These are phyloP conservation scores for Acephala macrosclerotiorum DNA, from an alignment of 2,329 filamentous ascomycete species.

Conservation along the genomic window DNA sequence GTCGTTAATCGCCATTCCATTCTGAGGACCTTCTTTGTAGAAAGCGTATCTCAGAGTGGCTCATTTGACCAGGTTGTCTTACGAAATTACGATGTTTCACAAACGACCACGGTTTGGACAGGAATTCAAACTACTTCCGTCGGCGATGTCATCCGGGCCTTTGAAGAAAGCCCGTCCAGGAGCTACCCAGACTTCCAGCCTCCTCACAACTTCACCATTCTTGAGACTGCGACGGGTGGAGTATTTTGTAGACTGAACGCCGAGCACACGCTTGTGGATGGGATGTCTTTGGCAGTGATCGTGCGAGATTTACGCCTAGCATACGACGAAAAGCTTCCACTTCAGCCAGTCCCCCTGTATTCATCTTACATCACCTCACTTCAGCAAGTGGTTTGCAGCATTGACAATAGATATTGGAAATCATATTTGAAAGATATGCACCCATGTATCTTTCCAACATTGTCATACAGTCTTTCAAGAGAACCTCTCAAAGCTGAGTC, in stretches of 20 bases:
- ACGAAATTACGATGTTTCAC: conserved; percentile 8
- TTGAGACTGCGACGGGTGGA: conserved; percentile 47
- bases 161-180: too few relatives aligned
- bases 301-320: conserved; percentile 52
- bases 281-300: conserved; percentile 54
- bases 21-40: conserved; percentile 34
- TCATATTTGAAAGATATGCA: conserved; percentile 37
- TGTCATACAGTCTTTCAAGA: conserved; percentile 30
- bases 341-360: not conserved
- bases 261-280: conserved; percentile 52
- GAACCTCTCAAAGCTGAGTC: conserved; percentile 11
- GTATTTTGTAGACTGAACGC: conserved; percentile 53
- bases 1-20: conserved; percentile 26
- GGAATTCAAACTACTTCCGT: too few relatives aligned
- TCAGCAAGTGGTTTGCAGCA: conserved; percentile 32
- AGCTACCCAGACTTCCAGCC: conserved; percentile 34
- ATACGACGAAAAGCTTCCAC: conserved; percentile 38
- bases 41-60: conserved; percentile 27
- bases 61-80: conserved; percentile 42
- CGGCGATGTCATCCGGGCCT: too few relatives aligned
- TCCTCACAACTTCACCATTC: conserved; percentile 54
- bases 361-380: conserved; percentile 45
- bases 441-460: conserved; percentile 47
- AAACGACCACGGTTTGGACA: too few relatives aligned
- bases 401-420: conserved; percentile 40